These are phyloP conservation scores for Juncus inflexus DNA, from an alignment of 176 grass and related monocot species.

Conservation along the genomic window DNA sequence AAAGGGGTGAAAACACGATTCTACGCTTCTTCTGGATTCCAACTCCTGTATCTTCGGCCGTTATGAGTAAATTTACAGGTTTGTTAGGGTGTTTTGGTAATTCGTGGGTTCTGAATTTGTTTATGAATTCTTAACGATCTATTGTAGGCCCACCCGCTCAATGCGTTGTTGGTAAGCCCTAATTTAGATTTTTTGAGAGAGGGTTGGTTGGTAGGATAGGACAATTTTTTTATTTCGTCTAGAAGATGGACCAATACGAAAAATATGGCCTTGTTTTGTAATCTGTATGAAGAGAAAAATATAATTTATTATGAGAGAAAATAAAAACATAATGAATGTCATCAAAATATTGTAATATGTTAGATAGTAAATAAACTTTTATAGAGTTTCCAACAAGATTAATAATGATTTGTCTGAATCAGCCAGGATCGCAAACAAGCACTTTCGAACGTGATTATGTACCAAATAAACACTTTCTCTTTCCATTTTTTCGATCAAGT, in stretches of 20 bases:
- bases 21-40: constrained; percentile 59
- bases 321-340: background rate
- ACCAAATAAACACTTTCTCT: too few relatives aligned
- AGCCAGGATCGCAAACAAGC: constrained; percentile 55
- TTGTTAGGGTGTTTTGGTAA: constrained; percentile 26
- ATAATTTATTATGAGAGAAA: constrained; percentile 12
- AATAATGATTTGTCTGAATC: constrained; percentile 68
- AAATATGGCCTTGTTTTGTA: constrained; percentile 64
- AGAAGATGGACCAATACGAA: constrained; percentile 63
- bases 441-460: background rate
- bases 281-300: constrained; percentile 42
- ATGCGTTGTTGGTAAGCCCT: constrained; percentile 28
- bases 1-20: constrained; percentile 59
- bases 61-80: constrained; percentile 45
- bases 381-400: constrained; percentile 82
- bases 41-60: constrained; percentile 71
- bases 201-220: background rate
- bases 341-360: background rate
- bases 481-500: too few relatives aligned
- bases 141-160: constrained; percentile 55
- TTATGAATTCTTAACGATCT: constrained; percentile 36
- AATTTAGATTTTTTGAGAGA: constrained; percentile 17
- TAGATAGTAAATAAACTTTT: constrained; percentile 43
- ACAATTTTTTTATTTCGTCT: constrained; percentile 49
- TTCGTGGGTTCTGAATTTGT: constrained; percentile 45